phyloP scores from a whole-genome alignment of 1,139 yeast genomes.

The Yamadazyma aaseri region DNA sequence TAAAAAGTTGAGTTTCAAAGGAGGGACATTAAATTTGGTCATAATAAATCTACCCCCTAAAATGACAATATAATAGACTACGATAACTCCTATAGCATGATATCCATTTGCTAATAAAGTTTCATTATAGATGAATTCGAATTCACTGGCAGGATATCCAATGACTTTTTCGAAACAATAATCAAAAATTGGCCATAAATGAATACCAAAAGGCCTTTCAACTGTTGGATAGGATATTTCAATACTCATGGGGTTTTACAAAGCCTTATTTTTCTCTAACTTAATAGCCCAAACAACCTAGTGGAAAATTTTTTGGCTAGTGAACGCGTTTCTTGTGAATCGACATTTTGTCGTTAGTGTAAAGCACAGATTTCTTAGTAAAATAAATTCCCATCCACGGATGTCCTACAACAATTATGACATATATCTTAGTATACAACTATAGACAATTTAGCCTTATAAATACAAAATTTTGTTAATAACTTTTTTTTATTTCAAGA shows the following conservation, averaged over 20 bases:
- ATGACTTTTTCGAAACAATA: constrained; percentile 46
- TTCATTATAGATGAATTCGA: constrained; percentile 62
- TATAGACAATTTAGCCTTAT: no score
- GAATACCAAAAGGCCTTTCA: constrained; percentile 85
- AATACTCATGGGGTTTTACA: no score
- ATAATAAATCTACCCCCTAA: constrained; percentile 69
- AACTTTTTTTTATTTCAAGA: constrained; percentile 57
- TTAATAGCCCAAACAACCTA: no score
- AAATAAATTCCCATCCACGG: no score
- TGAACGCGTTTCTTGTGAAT: no score
- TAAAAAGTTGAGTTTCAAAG: constrained; percentile 64
- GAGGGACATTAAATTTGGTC: constrained; percentile 51
- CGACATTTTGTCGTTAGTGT: no score
- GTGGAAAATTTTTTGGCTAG: neutral
- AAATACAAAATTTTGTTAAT: no score
- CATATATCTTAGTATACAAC: no score
- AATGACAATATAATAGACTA: constrained; percentile 74
- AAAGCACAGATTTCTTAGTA: no score
- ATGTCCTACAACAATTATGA: no score
- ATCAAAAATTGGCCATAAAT: constrained; percentile 86
- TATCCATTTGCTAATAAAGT: constrained; percentile 70
- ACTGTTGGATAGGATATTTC: constrained; percentile 51
- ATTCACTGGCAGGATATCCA: constrained; percentile 73
- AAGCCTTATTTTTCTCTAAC: no score
- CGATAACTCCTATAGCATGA: constrained; percentile 61